Conservation (phyloP, 2,329 filamentous ascomycete genomes). For the Clonostachys byssicola region DNA sequence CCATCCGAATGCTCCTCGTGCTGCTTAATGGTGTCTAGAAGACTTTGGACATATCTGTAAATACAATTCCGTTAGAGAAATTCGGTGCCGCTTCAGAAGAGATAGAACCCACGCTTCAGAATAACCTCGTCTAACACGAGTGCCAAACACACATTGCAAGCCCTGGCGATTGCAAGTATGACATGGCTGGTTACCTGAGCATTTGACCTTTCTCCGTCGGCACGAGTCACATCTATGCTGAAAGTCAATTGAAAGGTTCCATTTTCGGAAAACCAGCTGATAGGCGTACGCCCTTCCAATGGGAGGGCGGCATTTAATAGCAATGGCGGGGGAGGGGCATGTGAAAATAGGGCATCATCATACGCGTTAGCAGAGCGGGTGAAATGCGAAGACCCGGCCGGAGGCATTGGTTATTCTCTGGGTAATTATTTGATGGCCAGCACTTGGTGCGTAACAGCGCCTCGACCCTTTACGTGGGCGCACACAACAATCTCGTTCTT, state of each 20-base stretch:
- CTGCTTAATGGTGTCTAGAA: constrained; percentile 10
- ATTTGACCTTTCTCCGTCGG: constrained; percentile 18
- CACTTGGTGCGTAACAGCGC: no score
- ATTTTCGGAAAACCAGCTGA: neutral
- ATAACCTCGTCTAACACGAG: constrained; percentile 9
- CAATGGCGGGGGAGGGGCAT: neutral
- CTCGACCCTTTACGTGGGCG: no score
- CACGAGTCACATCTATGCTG: constrained; percentile 11
- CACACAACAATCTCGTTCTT: no score
- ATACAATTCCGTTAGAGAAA: neutral
- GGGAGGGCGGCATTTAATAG: neutral
- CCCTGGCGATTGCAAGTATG: constrained; percentile 13
- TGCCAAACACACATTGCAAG: constrained; percentile 14
- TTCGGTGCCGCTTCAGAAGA: neutral
- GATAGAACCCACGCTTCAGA: constrained; percentile 9
- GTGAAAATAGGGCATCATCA: neutral
- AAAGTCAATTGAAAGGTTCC: neutral
- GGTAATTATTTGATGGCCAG: no score
- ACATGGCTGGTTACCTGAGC: constrained; percentile 17
- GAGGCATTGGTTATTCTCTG: constrained; percentile 1
- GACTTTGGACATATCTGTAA: constrained; percentile 10
- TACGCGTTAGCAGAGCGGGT: constrained; percentile 11
- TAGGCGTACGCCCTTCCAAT: neutral
- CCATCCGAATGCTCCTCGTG: constrained; percentile 6
- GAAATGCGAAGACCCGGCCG: constrained; percentile 1